These are phyloP conservation scores for Bathelium albidoporum DNA, from an alignment of 495 filamentous ascomycete species.

Conservation along the genomic window DNA sequence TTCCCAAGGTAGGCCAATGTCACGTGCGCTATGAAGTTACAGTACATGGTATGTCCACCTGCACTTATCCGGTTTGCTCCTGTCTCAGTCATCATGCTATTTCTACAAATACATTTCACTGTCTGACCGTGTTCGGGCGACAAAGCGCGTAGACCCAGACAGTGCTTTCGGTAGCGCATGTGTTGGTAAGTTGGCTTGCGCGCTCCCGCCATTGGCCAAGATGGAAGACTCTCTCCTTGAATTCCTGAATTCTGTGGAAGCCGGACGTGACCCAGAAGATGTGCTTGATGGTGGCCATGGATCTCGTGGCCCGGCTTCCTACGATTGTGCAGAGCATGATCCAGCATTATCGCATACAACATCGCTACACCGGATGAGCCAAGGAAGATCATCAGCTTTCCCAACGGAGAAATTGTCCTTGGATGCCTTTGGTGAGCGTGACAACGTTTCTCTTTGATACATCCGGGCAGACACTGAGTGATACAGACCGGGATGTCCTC, in stretches of 20 bases:
- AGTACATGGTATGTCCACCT: too few species aligned
- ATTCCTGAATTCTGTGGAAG: slow-evolving; percentile 7
- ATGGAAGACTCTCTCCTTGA: slow-evolving; percentile 13
- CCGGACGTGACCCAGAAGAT: not conserved
- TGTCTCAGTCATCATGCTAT: not conserved
- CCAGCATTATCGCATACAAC: not conserved
- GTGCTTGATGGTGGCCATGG: not conserved
- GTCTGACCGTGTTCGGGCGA: not conserved
- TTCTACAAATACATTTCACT: not conserved
- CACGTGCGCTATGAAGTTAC: too few species aligned
- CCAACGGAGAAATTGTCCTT: not conserved
- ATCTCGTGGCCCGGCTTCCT: not conserved
- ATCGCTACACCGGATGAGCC: too few species aligned
- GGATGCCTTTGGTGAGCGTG: not conserved
- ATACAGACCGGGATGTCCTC: not conserved
- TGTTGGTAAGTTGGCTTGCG: not conserved
- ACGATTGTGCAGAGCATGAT: not conserved
- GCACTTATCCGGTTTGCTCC: too few species aligned
- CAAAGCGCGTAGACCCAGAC: not conserved
- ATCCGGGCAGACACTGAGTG: not conserved
- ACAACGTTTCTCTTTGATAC: not conserved
- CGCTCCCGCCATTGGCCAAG: too few species aligned
- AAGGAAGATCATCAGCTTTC: not conserved
- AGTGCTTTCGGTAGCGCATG: not conserved
- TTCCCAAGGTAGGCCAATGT: too few species aligned